These are phyloP conservation scores for Hirsutella minnesotensis DNA, from an alignment of 2,329 filamentous ascomycete species.

Conservation along the genomic window DNA sequence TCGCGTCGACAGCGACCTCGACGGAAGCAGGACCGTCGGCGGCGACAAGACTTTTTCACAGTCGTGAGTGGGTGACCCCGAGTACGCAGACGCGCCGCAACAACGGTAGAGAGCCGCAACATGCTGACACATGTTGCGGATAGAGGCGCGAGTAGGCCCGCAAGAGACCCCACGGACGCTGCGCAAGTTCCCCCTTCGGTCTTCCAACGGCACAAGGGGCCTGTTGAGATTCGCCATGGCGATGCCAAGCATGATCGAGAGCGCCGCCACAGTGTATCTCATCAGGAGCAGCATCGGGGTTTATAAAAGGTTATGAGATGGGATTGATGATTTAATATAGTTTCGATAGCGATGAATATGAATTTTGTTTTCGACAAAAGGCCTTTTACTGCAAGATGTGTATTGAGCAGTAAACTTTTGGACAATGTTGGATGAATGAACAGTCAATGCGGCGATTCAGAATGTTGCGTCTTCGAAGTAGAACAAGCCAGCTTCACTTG, in stretches of 20 bases:
- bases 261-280: conserved; percentile 33
- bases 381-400: background rate
- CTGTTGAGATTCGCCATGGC: conserved; percentile 31
- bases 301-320: conserved; percentile 20
- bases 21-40: conserved; percentile 41
- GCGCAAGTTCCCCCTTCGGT: conserved; percentile 46
- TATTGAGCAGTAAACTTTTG: too few relatives aligned
- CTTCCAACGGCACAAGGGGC: conserved; percentile 33
- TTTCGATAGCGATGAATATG: background rate
- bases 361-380: background rate
- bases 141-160: background rate
- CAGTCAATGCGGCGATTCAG: too few relatives aligned
- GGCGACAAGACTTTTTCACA: conserved; percentile 35
- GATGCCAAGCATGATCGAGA: conserved; percentile 30
- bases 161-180: conserved; percentile 38
- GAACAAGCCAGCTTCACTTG: too few relatives aligned
- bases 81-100: too few relatives aligned
- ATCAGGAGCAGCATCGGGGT: conserved; percentile 36
- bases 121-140: background rate
- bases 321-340: background rate
- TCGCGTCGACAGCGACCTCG: conserved; percentile 41
- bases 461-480: too few relatives aligned
- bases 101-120: conserved; percentile 8
- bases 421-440: too few relatives aligned
- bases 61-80: conserved; percentile 20